phyloP scores from a whole-genome alignment of 257 asterid genomes.

The Fraxinus anomala region DNA sequence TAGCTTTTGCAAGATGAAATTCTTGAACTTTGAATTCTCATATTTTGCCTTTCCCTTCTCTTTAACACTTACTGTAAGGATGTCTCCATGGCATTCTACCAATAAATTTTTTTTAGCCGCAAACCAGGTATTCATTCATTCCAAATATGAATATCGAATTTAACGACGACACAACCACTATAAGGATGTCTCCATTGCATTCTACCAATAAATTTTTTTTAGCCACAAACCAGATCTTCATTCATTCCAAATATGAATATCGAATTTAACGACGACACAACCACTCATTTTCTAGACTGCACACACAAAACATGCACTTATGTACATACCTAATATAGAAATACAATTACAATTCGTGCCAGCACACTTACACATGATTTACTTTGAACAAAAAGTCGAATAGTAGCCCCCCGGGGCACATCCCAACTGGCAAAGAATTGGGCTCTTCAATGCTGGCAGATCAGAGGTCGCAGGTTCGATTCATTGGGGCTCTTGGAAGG shows the following conservation, averaged over 20 bases:
- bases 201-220: conserved; percentile 70
- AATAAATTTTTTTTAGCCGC: conserved; percentile 71
- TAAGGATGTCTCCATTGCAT: conserved; percentile 93
- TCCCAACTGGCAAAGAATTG: no score
- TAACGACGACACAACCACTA: conserved; percentile 29
- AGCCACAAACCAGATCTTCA: conserved; percentile 75
- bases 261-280: conserved; percentile 18
- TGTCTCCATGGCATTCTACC: conserved; percentile 88
- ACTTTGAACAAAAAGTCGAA: no score
- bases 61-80: conserved; percentile 47
- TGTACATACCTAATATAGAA: not conserved
- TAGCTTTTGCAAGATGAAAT: conserved; percentile 61
- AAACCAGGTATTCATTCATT: conserved; percentile 60
- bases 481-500: no score
- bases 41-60: conserved; percentile 85
- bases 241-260: conserved; percentile 15
- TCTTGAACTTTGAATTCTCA: conserved; percentile 69
- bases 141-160: conserved; percentile 19
- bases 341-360: not conserved
- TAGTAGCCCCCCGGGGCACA: no score
- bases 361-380: not conserved
- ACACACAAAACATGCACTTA: not conserved
- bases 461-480: no score
- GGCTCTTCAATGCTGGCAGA: no score
- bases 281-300: not conserved